Evolutionary conservation across 2,329 filamentous ascomycete genomes (phyloP), one percentile per base, ranked within the genome.

Genomic region (Parascedosporium putredinis): DNA sequence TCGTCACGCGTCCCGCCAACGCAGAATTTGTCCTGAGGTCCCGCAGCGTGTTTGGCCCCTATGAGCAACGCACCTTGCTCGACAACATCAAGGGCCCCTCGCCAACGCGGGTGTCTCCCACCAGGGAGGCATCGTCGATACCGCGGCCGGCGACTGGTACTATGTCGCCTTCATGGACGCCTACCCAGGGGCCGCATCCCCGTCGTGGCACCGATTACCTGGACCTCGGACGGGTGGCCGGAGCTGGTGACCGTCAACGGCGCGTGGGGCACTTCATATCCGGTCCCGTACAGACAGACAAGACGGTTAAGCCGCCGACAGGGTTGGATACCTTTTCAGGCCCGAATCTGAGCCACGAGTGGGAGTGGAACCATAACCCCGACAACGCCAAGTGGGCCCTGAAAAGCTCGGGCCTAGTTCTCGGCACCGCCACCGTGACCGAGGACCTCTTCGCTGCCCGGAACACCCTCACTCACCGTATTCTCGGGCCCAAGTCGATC

Each of bases 321-420:
- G 68, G 70, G 12, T 65, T 64, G 0, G 73, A 79, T 49, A 57
- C 54, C 0, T 79, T 78, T 56, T 50, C 14, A 7, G 54, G 54
- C 14, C 7, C 22, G 3, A 53, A 55, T 2, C 59, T 1, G 1
- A 59, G 65, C 7, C 63, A 66, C 0, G 62, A 70, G 16, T 80
- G 75, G 74, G 75, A 80, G 57, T 81, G 75, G 75, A 81, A 80
- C 57, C 76, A 80, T 55, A 79, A 80, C 57, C 76, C 77, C 0
- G 74, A 80, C 53, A 67, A 62, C 12, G 61, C 57, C 3, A 71
- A 69, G 23, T 80, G 62, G 59, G 58, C 58, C 9, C 63, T 76
- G 6, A 59, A 65, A 23, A 64, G 69, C 2, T 29, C 25, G 10
- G 57, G 58, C 1, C 56, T 79, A 2, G 64, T 62, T 0, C 62